Conservation (phyloP, 2,329 filamentous ascomycete genomes). For the Penicillium sp. region DNA sequence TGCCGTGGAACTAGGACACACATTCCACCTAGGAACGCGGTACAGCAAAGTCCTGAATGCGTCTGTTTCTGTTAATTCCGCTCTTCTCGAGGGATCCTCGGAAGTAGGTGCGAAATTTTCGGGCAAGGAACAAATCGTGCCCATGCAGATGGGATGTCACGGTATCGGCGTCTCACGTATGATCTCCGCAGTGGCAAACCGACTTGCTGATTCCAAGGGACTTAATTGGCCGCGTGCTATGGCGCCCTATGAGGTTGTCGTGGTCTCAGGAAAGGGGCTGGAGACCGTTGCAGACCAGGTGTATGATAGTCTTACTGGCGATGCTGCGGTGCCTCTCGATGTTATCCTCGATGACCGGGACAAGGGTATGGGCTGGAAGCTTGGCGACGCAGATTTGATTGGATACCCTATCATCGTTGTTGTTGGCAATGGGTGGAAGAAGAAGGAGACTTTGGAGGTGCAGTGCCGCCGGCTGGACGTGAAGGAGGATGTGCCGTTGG, state of each 20-base stretch:
- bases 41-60: slow-evolving; percentile 77
- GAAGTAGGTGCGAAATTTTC: slow-evolving; percentile 20
- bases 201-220: slow-evolving; percentile 67
- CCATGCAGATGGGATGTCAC: slow-evolving; percentile 92
- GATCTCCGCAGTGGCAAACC: slow-evolving; percentile 79
- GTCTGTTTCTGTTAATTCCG: slow-evolving; percentile 51
- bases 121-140: slow-evolving; percentile 41
- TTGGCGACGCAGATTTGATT: slow-evolving; percentile 83
- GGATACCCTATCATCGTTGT: slow-evolving; percentile 84
- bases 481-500: slow-evolving; percentile 58
- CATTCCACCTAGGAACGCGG: slow-evolving; percentile 86
- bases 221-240: slow-evolving; percentile 86
- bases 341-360: slow-evolving; percentile 71
- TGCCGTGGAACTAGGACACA: slow-evolving; percentile 89
- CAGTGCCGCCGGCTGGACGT: slow-evolving; percentile 70
- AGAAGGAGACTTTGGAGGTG: slow-evolving; percentile 64
- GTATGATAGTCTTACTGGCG: slow-evolving; percentile 58
- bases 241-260: slow-evolving; percentile 74
- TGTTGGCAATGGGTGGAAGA: slow-evolving; percentile 68
- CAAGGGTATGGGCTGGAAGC: slow-evolving; percentile 73
- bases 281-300: slow-evolving; percentile 55
- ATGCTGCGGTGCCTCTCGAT: slow-evolving; percentile 50
- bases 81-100: slow-evolving; percentile 16
- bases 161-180: slow-evolving; percentile 92
- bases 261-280: slow-evolving; percentile 57